Evolutionary conservation across 1,284 basidiomycete species (phyloP), one percentile per base, ranked within the genome.

Genomic region (Austroboletus olivaceoglutinosus): DNA sequence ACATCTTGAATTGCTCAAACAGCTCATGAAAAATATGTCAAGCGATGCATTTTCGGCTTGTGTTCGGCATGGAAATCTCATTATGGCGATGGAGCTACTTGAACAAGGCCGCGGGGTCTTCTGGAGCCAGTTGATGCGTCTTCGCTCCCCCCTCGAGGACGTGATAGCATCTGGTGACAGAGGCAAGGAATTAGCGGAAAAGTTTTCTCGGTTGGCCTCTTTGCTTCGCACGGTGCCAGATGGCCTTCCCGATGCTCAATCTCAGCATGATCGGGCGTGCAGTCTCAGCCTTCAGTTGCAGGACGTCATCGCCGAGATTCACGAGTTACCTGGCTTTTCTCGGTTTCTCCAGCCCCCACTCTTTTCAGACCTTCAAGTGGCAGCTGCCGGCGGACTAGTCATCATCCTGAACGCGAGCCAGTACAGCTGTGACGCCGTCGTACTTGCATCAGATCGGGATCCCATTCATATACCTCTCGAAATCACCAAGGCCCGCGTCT

Each of bases 391-490:
- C 8, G 46, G 25, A 22, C 49, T 31, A 0, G n/a, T 41, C 21
- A 30, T 50, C 31, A 33, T 33, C 16, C 19, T 44, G 6, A 44
- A 44, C 40, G 23, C 31, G 8, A 41, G 31, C 31, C 12, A 37
- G 12, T 50, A 40, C 21, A 23, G 1, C 6, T 41, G 48, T 8
- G 37, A 50, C 45, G 61, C 57, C 4, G 25, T 65, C 21, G 58
- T 63, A 39, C n/a, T 41, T 13, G 10, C 43, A 16, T 12, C 22
- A 9, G 18, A 43, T 6, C 5, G 4, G 7, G 39, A 51, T 11
- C 39, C 48, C 1, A 2, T 25, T 6, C 39, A 15, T 5, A 5
- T 43, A n/a, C 6, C 12, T 31, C 39, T 50, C 10, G 9, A 6
- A 7, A n/a, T 45, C 29, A 46, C 43, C 2, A 39, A 27, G 25